These are phyloP conservation scores for Chloranthus sessilifolius DNA, from an alignment of 164 flowering plant species.

Conservation along the genomic window DNA sequence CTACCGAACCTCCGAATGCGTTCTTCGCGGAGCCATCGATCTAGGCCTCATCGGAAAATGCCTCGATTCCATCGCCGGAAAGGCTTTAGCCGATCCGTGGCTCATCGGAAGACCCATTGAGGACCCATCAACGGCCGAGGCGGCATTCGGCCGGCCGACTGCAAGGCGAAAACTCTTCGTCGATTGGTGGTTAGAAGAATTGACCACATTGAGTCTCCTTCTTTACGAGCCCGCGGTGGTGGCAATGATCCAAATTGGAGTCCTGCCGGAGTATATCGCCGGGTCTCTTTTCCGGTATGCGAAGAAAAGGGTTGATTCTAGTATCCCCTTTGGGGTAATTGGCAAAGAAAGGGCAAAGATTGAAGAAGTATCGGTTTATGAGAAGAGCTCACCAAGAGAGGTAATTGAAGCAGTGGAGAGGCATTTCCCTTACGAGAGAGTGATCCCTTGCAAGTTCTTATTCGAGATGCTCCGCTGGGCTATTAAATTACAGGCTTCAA, in stretches of 20 bases:
- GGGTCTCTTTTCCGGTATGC: constrained; percentile 46
- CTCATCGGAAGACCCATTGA: constrained; percentile 56
- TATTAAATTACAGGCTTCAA: constrained; percentile 31
- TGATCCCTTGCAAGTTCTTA: constrained; percentile 42
- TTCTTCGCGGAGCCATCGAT: constrained; percentile 24
- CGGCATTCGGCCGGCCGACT: constrained; percentile 22
- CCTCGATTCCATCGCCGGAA: constrained; percentile 38
- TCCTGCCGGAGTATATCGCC: constrained; percentile 35
- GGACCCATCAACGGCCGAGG: not conserved
- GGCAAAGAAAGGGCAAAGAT: not conserved
- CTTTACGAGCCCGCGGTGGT: constrained; percentile 43
- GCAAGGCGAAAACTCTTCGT: constrained; percentile 32
- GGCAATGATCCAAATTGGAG: constrained; percentile 28
- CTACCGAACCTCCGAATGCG: constrained; percentile 24
- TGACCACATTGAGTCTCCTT: constrained; percentile 34
- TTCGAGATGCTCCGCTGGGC: constrained; percentile 56
- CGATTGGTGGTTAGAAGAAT: constrained; percentile 43
- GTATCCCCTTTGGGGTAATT: not conserved
- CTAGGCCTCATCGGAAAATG: constrained; percentile 44
- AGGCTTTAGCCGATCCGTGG: constrained; percentile 39
- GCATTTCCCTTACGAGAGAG: constrained; percentile 45
- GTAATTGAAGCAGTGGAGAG: constrained; percentile 61
- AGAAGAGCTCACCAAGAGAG: constrained; percentile 25
- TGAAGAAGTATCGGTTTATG: too few relatives aligned
- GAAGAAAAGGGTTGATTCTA: constrained; percentile 25